Evolutionary conservation across 352 stramenopile genomes (phyloP).

Genomic region (Globisporangium iwayamae): DNA sequence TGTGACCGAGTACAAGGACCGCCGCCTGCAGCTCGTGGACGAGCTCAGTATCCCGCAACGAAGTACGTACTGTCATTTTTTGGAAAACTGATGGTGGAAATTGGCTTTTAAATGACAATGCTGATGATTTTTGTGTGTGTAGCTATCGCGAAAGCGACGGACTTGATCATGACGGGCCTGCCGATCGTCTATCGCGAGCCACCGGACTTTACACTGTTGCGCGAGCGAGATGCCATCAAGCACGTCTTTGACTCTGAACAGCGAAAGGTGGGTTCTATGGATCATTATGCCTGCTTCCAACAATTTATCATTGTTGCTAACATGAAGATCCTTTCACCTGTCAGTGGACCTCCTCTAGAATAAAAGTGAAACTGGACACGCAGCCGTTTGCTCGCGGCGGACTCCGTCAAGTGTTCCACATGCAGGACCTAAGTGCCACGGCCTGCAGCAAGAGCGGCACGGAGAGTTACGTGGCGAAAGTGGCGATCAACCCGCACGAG

Average conservation of each 20-base stretch:
- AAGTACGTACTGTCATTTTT: slow-evolving; percentile 33
- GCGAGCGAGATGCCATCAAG: slow-evolving; percentile 71
- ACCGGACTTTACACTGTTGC: slow-evolving; percentile 55
- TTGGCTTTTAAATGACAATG: not conserved
- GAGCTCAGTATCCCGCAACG: slow-evolving; percentile 49
- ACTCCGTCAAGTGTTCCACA: slow-evolving; percentile 63
- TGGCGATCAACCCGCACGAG: slow-evolving; percentile 75
- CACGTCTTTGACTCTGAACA: slow-evolving; percentile 75
- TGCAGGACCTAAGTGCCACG: slow-evolving; percentile 56
- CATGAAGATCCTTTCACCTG: too few relatives aligned
- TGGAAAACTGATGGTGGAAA: not conserved
- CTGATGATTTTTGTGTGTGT: slow-evolving; percentile 7
- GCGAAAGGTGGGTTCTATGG: slow-evolving; percentile 36
- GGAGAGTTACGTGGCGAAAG: slow-evolving; percentile 68
- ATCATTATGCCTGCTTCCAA: too few relatives aligned
- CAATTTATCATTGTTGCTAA: too few relatives aligned
- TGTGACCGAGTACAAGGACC: slow-evolving; percentile 75
- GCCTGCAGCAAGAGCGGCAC: not conserved
- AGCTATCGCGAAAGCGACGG: slow-evolving; percentile 60
- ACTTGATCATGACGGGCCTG: slow-evolving; percentile 46
- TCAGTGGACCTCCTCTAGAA: slow-evolving; percentile 64
- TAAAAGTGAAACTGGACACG: slow-evolving; percentile 73
- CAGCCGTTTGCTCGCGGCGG: slow-evolving; percentile 59
- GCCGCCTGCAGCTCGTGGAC: slow-evolving; percentile 58
- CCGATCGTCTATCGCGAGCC: slow-evolving; percentile 62